phyloP scores from a whole-genome alignment of 805 yeast species.

The Suhomyces canberraensis region DNA sequence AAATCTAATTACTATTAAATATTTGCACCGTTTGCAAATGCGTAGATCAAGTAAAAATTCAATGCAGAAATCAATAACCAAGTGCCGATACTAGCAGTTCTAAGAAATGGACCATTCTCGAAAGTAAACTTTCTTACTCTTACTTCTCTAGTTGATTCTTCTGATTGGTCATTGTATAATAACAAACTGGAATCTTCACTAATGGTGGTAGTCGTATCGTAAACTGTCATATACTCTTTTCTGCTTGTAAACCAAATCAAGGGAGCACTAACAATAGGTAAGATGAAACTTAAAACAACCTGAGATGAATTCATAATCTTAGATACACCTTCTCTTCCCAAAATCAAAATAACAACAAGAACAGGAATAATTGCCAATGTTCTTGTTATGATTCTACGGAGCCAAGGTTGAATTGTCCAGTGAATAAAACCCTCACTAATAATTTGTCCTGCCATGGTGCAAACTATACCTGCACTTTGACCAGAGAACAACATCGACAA shows the following conservation, averaged over 20 bases:
- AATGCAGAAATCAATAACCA: constrained; percentile 40
- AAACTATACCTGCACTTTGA: constrained; percentile 47
- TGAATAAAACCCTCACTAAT: constrained; percentile 45
- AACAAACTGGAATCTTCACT: constrained; percentile 14
- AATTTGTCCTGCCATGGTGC: constrained; percentile 49
- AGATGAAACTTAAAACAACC: constrained; percentile 42
- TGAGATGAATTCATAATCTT: constrained; percentile 45
- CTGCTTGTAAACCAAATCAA: constrained; percentile 43
- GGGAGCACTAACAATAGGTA: constrained; percentile 45
- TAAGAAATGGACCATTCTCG: constrained; percentile 37
- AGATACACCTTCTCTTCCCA: constrained; percentile 45
- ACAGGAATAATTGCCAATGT: constrained; percentile 43
- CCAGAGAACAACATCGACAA: constrained; percentile 46
- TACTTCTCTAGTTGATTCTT: constrained; percentile 10
- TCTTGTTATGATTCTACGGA: constrained; percentile 40
- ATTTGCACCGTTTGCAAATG: constrained; percentile 40
- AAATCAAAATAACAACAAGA: constrained; percentile 30
- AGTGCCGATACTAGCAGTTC: constrained; percentile 31
- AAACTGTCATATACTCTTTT: constrained; percentile 39
- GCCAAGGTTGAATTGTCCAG: constrained; percentile 44
- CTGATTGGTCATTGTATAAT: constrained; percentile 4
- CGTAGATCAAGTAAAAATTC: constrained; percentile 39
- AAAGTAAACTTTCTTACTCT: constrained; percentile 25
- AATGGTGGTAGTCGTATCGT: constrained; percentile 16
- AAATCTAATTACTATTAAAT: constrained; percentile 18